Base-by-base conservation (phyloP, 306 rosid genomes). In the Lupinus albus region DNA sequence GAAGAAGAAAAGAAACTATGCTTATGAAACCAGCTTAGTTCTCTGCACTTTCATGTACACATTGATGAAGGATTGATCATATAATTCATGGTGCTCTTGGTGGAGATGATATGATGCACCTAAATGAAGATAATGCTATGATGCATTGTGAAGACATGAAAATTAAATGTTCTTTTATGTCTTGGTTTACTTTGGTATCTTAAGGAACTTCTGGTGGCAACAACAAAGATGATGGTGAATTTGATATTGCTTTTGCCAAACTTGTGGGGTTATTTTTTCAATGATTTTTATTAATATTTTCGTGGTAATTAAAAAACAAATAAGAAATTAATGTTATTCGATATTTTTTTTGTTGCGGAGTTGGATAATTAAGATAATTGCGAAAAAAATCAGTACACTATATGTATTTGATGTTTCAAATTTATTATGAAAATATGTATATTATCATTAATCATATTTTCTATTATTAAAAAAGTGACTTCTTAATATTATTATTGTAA, bases 21-120 rank as follows among this genome's bases (percentile, higher is more conserved):
- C 30, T 59, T 51, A 41, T 52, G 63, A 56, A 72, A 38, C 38
- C 38, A 25, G 78, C 33, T 61, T 74, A 71, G 70, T 67, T n/a
- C 41, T 33, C 61, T 58, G 47, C 73, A 48, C 68, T 45, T 65
- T 52, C 63, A 2, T 64, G 73, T 39, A 32, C 45, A 21, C 67
- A 16, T 64, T 47, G 62, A 38, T 39, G 67, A 52, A 55, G 68
- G 52, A 38, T 46, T 74, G 38, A 55, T 63, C 56, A 55, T 70
- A 64, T 69, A 47, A 61, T 32, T 61, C 52, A 21, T 51, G 14
- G 62, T 30, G 18, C 38, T 28, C 7, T 62, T 45, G 67, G 13
- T 77, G 56, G 35, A 64, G 35, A 64, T 33, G 38, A 33, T 33
- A 33, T 33, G 38, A 33, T 33, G 38, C 8, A 4, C 38, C 38